phyloP scores from a whole-genome alignment of 1,284 basidiomycete genomes.

The Boletus semigastroideus region DNA sequence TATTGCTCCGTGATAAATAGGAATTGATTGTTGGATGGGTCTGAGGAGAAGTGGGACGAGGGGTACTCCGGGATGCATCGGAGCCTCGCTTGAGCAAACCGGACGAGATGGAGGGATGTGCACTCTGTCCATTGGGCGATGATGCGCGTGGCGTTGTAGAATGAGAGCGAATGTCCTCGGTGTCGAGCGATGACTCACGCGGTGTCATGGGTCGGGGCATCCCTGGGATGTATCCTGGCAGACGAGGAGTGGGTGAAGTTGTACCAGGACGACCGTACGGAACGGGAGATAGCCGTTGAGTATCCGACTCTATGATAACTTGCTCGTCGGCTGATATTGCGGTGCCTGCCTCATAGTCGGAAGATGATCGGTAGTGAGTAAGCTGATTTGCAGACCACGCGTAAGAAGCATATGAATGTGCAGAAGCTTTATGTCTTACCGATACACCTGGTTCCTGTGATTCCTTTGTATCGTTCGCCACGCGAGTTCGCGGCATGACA shows the following conservation, averaged over 20 bases:
- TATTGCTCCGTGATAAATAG: slow-evolving; percentile 58
- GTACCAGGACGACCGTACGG: slow-evolving; percentile 42
- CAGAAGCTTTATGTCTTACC: slow-evolving; percentile 22
- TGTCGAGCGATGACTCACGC: slow-evolving; percentile 56
- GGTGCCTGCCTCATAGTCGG: slow-evolving; percentile 56
- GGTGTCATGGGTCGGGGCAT: slow-evolving; percentile 87
- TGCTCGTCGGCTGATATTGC: slow-evolving; percentile 66
- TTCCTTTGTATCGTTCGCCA: slow-evolving; percentile 19
- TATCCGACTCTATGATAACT: slow-evolving; percentile 42
- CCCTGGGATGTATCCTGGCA: slow-evolving; percentile 83
- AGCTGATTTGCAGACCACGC: slow-evolving; percentile 16
- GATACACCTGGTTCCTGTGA: slow-evolving; percentile 16
- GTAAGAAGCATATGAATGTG: slow-evolving; percentile 20
- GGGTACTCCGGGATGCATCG: slow-evolving; percentile 46
- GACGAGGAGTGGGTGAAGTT: slow-evolving; percentile 56
- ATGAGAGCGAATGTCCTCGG: slow-evolving; percentile 68
- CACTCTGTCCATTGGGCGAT: slow-evolving; percentile 43
- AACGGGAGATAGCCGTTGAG: slow-evolving; percentile 54
- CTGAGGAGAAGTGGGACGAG: slow-evolving; percentile 48
- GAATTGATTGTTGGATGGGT: slow-evolving; percentile 43
- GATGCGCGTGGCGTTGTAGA: slow-evolving; percentile 78
- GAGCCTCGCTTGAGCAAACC: slow-evolving; percentile 51
- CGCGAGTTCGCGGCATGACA: slow-evolving; percentile 60
- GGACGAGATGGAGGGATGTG: slow-evolving; percentile 37
- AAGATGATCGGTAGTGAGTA: slow-evolving; percentile 27